Evolutionary conservation across 2,329 filamentous ascomycete species (phyloP).

Genomic region (Fusarium torreyae): DNA sequence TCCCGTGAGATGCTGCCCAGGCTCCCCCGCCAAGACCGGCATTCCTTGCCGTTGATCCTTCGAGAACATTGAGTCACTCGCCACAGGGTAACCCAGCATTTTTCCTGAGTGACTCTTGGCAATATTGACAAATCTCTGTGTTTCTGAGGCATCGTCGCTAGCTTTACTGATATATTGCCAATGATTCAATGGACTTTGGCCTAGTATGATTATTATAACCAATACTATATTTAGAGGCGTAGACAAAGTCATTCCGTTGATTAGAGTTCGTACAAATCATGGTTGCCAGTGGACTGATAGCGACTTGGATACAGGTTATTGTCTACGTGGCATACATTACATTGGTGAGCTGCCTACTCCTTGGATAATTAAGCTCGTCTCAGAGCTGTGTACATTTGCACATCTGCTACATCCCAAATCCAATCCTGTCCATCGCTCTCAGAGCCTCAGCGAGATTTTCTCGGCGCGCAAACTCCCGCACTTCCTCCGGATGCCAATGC

Average conservation of each 20-base stretch:
- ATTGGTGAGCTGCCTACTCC: not conserved
- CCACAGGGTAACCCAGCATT: not conserved
- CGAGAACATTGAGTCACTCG: conserved; percentile 4
- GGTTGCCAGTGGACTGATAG: too few relatives aligned
- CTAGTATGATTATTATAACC: too few relatives aligned
- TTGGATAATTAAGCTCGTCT: too few relatives aligned
- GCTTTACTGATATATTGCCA: too few relatives aligned
- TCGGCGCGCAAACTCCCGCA: fast-evolving
- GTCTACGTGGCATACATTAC: conserved; percentile 11
- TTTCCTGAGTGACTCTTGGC: not conserved
- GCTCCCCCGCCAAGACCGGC: conserved; percentile 1
- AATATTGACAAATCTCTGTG: too few relatives aligned
- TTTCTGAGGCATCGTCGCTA: too few relatives aligned
- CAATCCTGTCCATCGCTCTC: not conserved
- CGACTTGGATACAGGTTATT: too few relatives aligned
- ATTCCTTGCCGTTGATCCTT: conserved; percentile 36
- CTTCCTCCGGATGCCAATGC: fast-evolving
- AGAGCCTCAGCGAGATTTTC: fast-evolving
- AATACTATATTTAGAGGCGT: too few relatives aligned
- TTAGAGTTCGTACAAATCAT: too few relatives aligned
- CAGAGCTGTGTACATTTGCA: not conserved
- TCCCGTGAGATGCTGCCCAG: not conserved
- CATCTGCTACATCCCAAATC: not conserved
- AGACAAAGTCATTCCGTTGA: too few relatives aligned
- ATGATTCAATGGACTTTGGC: too few relatives aligned